Conservation (phyloP, 305 asterid species). For the Rubia occidens region DNA sequence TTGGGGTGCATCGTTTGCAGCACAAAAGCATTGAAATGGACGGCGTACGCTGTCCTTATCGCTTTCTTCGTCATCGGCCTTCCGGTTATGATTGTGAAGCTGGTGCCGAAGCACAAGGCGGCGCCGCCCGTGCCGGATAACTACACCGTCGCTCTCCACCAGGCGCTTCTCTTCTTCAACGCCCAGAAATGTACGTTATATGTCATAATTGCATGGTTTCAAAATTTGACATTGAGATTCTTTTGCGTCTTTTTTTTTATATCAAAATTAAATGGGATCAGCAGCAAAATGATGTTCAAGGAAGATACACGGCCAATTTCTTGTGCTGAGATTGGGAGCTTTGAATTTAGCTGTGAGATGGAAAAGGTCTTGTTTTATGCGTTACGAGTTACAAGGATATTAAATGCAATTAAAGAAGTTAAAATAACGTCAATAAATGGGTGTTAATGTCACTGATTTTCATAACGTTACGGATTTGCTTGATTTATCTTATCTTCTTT, state of each 20-base stretch:
- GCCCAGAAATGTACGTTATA: constrained; percentile 73
- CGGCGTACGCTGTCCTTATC: constrained; percentile 20
- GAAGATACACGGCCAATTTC: too few relatives aligned
- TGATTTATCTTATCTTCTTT: too few relatives aligned
- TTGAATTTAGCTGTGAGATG: neutral
- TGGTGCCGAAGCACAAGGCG: constrained; percentile 35
- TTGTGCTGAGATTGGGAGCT: neutral
- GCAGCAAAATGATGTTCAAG: neutral
- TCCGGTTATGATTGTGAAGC: constrained; percentile 44
- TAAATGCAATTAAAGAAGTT: neutral
- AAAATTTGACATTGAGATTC: neutral
- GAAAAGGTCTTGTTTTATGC: neutral
- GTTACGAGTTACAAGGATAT: neutral
- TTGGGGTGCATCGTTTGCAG: constrained; percentile 61
- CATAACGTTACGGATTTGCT: neutral
- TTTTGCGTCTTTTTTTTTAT: neutral
- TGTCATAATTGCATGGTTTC: neutral
- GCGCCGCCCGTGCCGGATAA: constrained; percentile 49
- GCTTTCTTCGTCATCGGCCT: constrained; percentile 55
- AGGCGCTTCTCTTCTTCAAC: constrained; percentile 71
- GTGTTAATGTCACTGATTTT: neutral
- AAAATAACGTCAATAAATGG: neutral
- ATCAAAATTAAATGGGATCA: neutral
- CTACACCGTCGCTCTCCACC: constrained; percentile 53
- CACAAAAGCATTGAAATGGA: constrained; percentile 49